Evolutionary conservation across 805 yeast species (phyloP), one percentile per base, ranked within the genome.

Genomic region (Spathaspora boniae): DNA sequence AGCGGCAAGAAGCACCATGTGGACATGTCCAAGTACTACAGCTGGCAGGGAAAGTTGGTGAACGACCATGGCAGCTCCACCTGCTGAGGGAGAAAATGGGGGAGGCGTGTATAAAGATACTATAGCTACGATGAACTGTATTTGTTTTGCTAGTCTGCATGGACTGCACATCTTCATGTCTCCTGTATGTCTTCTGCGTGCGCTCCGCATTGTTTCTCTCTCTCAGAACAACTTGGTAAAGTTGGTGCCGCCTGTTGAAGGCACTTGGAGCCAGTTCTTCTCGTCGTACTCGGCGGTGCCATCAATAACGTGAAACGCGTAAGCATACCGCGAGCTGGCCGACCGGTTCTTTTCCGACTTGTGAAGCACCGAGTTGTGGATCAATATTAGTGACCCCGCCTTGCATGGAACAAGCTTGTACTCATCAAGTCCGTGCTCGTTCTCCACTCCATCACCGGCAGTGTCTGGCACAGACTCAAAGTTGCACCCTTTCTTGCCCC

Each of bases 291-390:
- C 54, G 9, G 74, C 62, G 2, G 42, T 56, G 2, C 91, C 91
- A 34, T 85, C 93, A 38, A 85, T 81, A 29, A 81, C 71, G 51
- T 85, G 94, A 58, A 85, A 85, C 0, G 93, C 82, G 56, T 83
- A 85, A 0, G 88, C 93, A 50, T 68, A 82, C 43, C 94, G 67
- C 7, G 86, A 78, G 38, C 64, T 66, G 4, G 45, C 45, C 9
- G 84, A 75, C 1, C 49, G 33, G 51, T 85, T 85, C 35, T 63
- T 62, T 45, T 77, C 85, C 3, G 87, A 80, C 55, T 81, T 79
- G 53, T 85, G 94, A 16, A 85, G 54, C 3, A 84, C 84, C 0
- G 79, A 66, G 45, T 83, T 82, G 52, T 85, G 80, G 34, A 85
- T 85, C 44, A 84, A 61, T 1, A 85, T 77, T 46, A 85, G 60